Conservation (phyloP, 2,329 filamentous ascomycete species). For the Fusarium brachygibbosum region DNA sequence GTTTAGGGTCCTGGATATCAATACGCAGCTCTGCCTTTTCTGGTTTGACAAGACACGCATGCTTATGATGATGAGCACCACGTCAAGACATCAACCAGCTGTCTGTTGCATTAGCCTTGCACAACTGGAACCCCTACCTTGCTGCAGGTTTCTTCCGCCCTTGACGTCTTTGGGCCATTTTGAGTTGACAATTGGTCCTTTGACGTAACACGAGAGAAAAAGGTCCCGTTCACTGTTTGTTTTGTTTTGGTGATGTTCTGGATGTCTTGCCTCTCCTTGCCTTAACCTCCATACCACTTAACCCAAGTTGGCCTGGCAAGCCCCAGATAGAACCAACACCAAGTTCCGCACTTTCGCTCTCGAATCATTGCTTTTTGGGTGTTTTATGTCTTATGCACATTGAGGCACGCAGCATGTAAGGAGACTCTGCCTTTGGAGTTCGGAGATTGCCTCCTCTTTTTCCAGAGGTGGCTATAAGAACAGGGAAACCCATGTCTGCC, state of each 20-base stretch:
- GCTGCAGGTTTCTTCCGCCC: slow-evolving; percentile 46
- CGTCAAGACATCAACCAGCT: slow-evolving; percentile 23
- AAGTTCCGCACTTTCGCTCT: slow-evolving; percentile 35
- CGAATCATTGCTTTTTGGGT: slow-evolving; percentile 36
- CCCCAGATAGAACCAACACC: slow-evolving; percentile 31
- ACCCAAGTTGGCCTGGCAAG: slow-evolving; percentile 43
- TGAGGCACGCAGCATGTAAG: slow-evolving; percentile 40
- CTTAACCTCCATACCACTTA: slow-evolving; percentile 44
- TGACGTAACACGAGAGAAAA: slow-evolving; percentile 21
- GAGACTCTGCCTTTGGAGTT: slow-evolving; percentile 27
- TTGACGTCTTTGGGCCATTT: slow-evolving; percentile 33
- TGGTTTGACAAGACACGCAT: slow-evolving; percentile 22
- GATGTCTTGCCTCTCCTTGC: slow-evolving; percentile 48
- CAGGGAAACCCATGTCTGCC: slow-evolving; percentile 32
- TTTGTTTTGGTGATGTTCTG: slow-evolving; percentile 38
- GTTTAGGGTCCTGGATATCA: slow-evolving; percentile 15
- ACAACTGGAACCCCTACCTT: slow-evolving; percentile 27
- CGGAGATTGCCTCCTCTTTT: slow-evolving; percentile 22
- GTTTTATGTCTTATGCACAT: slow-evolving; percentile 21
- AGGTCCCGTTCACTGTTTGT: slow-evolving; percentile 23
- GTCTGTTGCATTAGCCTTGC: slow-evolving; percentile 25
- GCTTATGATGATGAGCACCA: slow-evolving; percentile 22
- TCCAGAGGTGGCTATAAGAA: slow-evolving; percentile 31
- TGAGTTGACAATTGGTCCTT: slow-evolving; percentile 29
- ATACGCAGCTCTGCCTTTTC: neutral